Evolutionary conservation across 148 eudicot species (phyloP).

Genomic region (Vaccinium myrtillus): DNA sequence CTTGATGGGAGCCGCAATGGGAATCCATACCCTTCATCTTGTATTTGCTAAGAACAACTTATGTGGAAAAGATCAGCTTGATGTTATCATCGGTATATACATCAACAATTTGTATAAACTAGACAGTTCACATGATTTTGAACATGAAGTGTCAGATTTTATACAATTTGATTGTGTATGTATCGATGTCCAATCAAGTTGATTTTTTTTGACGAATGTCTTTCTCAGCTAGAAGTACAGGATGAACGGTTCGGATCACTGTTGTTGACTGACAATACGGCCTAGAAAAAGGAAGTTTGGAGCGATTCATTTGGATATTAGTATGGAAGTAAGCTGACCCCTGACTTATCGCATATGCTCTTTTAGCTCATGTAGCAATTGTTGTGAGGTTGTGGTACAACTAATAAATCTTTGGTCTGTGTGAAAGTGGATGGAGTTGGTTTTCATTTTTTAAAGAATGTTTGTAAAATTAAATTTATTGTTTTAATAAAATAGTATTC

Average conservation of each 20-base stretch:
- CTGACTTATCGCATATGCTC: background rate
- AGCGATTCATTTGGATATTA: background rate
- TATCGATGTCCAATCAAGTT: background rate
- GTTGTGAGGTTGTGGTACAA: background rate
- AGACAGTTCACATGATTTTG: background rate
- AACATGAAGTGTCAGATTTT: background rate
- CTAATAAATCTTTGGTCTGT: background rate
- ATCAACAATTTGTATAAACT: background rate
- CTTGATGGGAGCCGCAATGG: background rate
- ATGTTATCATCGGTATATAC: background rate
- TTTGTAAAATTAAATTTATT: background rate
- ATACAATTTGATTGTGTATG: background rate
- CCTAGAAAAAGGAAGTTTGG: background rate
- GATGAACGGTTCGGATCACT: background rate
- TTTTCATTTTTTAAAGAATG: background rate
- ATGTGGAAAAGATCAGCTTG: background rate
- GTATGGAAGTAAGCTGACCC: background rate
- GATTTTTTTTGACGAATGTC: background rate
- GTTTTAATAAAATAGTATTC: background rate
- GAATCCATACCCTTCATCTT: background rate
- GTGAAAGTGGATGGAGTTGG: background rate
- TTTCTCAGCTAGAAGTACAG: background rate
- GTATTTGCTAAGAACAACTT: background rate
- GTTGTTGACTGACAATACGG: background rate
- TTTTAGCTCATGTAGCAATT: background rate